phyloP scores from a whole-genome alignment of 192 early-diverging fungal species.

The Coemansia furcata region DNA sequence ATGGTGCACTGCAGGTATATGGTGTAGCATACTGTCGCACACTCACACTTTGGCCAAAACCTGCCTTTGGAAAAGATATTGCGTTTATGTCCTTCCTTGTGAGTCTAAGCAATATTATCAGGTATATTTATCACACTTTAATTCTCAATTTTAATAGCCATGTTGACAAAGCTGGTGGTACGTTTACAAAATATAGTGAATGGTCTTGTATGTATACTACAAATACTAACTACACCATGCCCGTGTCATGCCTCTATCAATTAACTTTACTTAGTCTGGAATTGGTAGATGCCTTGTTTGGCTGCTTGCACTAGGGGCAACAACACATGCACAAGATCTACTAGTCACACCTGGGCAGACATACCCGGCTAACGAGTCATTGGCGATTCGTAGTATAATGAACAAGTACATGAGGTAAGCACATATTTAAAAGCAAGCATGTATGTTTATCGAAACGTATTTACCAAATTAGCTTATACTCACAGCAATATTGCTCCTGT shows the following conservation, averaged over 20 bases:
- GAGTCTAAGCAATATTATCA: neutral
- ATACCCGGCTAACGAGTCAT: slow-evolving; percentile 30
- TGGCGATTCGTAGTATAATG: slow-evolving; percentile 34
- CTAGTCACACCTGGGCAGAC: slow-evolving; percentile 40
- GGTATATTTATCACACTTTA: neutral
- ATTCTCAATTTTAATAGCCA: neutral
- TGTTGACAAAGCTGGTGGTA: neutral
- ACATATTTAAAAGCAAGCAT: neutral
- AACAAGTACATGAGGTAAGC: slow-evolving; percentile 52
- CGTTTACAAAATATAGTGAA: neutral
- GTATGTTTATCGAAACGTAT: neutral
- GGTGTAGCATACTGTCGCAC: neutral
- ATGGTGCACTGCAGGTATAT: neutral
- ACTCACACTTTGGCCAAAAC: neutral
- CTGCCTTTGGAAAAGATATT: neutral
- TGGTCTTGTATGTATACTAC: neutral
- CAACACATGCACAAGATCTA: slow-evolving; percentile 27
- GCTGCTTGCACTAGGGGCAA: neutral
- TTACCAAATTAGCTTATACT: neutral
- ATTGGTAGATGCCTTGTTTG: neutral
- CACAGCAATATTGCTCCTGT: neutral
- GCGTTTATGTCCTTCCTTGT: neutral
- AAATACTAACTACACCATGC: neutral
- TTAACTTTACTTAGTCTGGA: neutral
- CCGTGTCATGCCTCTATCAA: neutral